phyloP scores from a whole-genome alignment of 2,329 filamentous ascomycete species.

The Aphanoascus verrucosus region DNA sequence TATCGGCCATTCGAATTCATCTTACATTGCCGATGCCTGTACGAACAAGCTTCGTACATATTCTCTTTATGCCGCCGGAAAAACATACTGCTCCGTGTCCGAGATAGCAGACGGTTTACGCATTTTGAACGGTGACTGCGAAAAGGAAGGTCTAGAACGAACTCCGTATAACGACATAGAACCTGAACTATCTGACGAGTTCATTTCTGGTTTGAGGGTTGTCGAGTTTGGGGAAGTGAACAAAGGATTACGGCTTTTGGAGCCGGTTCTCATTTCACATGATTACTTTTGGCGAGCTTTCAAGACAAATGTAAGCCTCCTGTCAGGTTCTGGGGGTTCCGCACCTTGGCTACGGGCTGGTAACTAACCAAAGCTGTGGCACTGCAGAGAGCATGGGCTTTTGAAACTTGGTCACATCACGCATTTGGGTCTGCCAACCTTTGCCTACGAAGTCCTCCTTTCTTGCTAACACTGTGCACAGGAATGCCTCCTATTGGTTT shows the following conservation, averaged over 20 bases:
- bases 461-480: not conserved
- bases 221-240: constrained; percentile 9
- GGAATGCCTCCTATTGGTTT: constrained; percentile 10
- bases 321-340: not conserved
- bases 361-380: constrained; percentile 2
- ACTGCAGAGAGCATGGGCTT: constrained; percentile 25
- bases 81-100: constrained; percentile 1
- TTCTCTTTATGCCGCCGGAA: constrained; percentile 11
- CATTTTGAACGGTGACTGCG: constrained; percentile 7
- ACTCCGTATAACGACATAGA: constrained; percentile 9
- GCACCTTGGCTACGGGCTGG: not conserved
- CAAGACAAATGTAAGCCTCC: constrained; percentile 9
- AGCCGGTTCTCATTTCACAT: constrained; percentile 8
- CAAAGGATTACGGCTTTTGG: not conserved
- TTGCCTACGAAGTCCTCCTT: not conserved
- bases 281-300: constrained; percentile 10
- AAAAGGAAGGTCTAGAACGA: not conserved
- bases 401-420: constrained; percentile 28
- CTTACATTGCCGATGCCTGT: constrained; percentile 1
- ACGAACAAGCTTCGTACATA: constrained; percentile 1
- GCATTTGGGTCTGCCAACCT: constrained; percentile 27
- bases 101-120: constrained; percentile 8
- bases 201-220: constrained; percentile 6
- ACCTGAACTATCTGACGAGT: constrained; percentile 7
- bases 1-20: not conserved